These are phyloP conservation scores for Mytilinidion resinicola DNA, from an alignment of 495 filamentous ascomycete genomes.

Conservation along the genomic window DNA sequence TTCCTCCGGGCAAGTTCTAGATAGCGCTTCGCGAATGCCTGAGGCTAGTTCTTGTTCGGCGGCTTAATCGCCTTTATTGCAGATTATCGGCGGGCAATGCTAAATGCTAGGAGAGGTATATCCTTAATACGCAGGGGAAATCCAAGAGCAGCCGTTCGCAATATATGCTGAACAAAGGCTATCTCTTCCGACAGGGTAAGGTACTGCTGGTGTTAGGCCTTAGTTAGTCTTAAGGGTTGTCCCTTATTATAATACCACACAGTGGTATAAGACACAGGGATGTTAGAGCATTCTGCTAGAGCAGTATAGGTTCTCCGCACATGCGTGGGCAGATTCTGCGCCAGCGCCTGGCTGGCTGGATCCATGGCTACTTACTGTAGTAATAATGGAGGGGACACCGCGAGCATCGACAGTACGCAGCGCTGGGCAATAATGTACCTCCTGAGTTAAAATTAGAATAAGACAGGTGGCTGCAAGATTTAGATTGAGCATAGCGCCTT, in stretches of 20 bases:
- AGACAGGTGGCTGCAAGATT: no score
- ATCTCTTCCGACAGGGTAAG: background rate
- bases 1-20: slow-evolving; percentile 7
- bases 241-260: slow-evolving; percentile 1
- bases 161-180: background rate
- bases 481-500: no score
- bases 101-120: background rate
- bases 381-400: no score
- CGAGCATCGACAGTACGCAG: no score
- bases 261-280: slow-evolving; percentile 1
- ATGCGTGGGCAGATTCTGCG: slow-evolving; percentile 4
- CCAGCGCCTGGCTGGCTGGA: slow-evolving; percentile 6
- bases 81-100: background rate
- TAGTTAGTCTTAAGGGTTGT: slow-evolving; percentile 1
- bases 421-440: no score
- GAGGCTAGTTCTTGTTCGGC: slow-evolving; percentile 5
- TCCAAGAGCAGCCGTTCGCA: background rate
- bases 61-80: slow-evolving; percentile 1
- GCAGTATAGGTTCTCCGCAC: slow-evolving; percentile 1
- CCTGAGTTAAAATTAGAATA: no score
- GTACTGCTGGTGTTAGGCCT: slow-evolving; percentile 1
- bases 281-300: background rate
- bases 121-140: background rate
- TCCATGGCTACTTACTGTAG: slow-evolving; percentile 9
- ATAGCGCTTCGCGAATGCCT: background rate